Percentiles rank a stretch among this genome's conserved stretches.
Conservation (phyloP, 768 basidiomycete genomes). For the Tephrocybe sp. region DNA sequence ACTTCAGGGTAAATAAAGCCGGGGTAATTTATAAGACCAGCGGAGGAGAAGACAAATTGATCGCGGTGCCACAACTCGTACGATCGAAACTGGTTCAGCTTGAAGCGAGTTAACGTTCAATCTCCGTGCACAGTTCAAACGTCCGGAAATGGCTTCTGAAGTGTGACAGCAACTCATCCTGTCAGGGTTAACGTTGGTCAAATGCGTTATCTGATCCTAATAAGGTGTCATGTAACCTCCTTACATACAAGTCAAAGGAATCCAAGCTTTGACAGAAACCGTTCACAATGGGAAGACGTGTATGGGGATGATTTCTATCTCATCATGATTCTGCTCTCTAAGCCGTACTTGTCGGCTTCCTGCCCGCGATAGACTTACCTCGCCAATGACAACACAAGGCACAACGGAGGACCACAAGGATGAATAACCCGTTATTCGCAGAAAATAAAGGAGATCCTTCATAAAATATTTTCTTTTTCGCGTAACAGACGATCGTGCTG, state of each 20-base stretch:
- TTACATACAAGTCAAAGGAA: constrained; percentile 16
- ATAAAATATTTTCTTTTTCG: too few relatives aligned
- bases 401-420: not conserved
- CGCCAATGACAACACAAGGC: not conserved
- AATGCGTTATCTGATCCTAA: constrained; percentile 18
- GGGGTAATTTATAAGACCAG: constrained; percentile 24
- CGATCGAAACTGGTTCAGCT: constrained; percentile 33
- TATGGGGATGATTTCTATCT: constrained; percentile 12
- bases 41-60: constrained; percentile 26
- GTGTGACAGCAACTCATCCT: constrained; percentile 21
- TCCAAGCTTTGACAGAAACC: constrained; percentile 35
- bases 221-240: constrained; percentile 17
- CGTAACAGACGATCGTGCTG: too few relatives aligned
- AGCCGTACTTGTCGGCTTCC: constrained; percentile 28
- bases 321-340: constrained; percentile 13
- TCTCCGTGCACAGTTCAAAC: constrained; percentile 14
- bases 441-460: too few relatives aligned
- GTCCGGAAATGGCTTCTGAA: constrained; percentile 19
- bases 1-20: not conserved
- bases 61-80: constrained; percentile 20
- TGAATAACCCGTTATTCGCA: not conserved
- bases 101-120: constrained; percentile 17
- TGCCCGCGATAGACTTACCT: not conserved
- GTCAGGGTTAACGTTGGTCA: constrained; percentile 24
- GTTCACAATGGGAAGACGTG: constrained; percentile 30